Percentiles rank a stretch among this genome's conserved stretches.
Conservation (phyloP, 495 filamentous ascomycete species). For the Penicillium arizonense region DNA sequence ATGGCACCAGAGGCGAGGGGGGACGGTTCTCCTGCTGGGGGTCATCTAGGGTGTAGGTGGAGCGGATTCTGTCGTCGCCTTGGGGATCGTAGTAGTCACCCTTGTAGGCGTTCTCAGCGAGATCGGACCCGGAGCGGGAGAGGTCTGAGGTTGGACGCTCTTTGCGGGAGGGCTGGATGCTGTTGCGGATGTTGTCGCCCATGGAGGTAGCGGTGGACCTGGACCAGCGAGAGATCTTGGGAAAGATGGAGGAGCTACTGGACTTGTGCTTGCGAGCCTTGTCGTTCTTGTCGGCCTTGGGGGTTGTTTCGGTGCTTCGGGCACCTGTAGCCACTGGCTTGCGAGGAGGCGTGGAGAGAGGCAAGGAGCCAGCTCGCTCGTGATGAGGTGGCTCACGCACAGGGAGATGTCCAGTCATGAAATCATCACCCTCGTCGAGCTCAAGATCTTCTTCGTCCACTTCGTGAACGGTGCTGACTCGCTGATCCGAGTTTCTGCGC, state of each 20-base stretch:
- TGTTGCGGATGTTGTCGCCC: conserved; percentile 54
- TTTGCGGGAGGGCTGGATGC: conserved; percentile 45
- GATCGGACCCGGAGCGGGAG: conserved; percentile 71
- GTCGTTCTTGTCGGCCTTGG: conserved; percentile 56
- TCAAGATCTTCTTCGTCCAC: conserved; percentile 66
- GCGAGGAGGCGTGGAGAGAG: conserved; percentile 73
- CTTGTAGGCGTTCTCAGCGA: conserved; percentile 57
- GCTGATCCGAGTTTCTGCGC: conserved; percentile 68
- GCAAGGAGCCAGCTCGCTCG: conserved; percentile 60
- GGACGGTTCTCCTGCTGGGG: conserved; percentile 52
- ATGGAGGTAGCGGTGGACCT: conserved; percentile 88
- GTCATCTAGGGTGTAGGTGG: conserved; percentile 57
- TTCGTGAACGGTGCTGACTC: conserved; percentile 87
- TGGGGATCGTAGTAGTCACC: conserved; percentile 63
- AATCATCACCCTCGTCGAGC: conserved; percentile 50
- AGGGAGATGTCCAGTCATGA: conserved; percentile 45
- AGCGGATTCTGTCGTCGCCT: conserved; percentile 69
- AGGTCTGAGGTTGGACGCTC: conserved; percentile 54
- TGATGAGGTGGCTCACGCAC: conserved; percentile 32
- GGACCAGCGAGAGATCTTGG: conserved; percentile 95
- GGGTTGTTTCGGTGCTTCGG: conserved; percentile 74
- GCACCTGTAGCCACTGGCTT: conserved; percentile 52
- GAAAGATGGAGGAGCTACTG: conserved; percentile 82
- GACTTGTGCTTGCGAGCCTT: conserved; percentile 90
- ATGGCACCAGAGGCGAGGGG: conserved; percentile 61